Evolutionary conservation across 2,329 filamentous ascomycete genomes (phyloP).

Genomic region (Scedosporium boydii): DNA sequence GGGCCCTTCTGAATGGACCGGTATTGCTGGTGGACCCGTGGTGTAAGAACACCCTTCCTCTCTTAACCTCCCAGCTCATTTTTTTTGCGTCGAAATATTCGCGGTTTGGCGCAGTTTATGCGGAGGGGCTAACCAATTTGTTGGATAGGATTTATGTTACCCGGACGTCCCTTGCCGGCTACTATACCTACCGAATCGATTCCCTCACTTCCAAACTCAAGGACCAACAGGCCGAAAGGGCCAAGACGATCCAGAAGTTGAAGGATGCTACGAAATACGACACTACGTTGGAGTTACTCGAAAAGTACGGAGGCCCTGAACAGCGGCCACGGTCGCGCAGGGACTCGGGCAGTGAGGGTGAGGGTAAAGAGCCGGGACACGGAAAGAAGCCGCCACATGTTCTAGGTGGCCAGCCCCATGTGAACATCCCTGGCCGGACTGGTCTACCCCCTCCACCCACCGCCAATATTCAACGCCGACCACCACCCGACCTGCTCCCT

Average conservation of each 20-base stretch:
- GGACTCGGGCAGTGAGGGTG: conserved; percentile 6
- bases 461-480: conserved; percentile 46
- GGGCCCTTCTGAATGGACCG: conserved; percentile 67
- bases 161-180: conserved; percentile 54
- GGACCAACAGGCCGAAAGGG: conserved; percentile 66
- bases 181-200: conserved; percentile 75
- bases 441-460: conserved; percentile 49
- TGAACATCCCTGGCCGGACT: conserved; percentile 27
- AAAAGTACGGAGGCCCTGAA: conserved; percentile 78
- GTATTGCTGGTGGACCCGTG: conserved; percentile 67
- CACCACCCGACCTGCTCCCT: conserved; percentile 15
- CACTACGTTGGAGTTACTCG: conserved; percentile 81
- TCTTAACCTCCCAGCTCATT: not conserved
- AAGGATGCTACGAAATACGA: conserved; percentile 95
- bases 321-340: conserved; percentile 22
- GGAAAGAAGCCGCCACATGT: conserved; percentile 14
- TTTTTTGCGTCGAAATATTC: not conserved
- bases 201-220: conserved; percentile 61
- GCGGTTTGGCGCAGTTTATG: too few species aligned
- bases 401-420: conserved; percentile 8
- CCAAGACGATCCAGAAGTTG: conserved; percentile 83
- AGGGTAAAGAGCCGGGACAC: conserved; percentile 10
- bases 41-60: conserved; percentile 40
- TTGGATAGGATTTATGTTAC: conserved; percentile 64
- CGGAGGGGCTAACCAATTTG: not conserved